Evolutionary conservation across 1,284 basidiomycete species (phyloP), one percentile per base, ranked within the genome.

Genomic region (Sporisorium reilianum): DNA sequence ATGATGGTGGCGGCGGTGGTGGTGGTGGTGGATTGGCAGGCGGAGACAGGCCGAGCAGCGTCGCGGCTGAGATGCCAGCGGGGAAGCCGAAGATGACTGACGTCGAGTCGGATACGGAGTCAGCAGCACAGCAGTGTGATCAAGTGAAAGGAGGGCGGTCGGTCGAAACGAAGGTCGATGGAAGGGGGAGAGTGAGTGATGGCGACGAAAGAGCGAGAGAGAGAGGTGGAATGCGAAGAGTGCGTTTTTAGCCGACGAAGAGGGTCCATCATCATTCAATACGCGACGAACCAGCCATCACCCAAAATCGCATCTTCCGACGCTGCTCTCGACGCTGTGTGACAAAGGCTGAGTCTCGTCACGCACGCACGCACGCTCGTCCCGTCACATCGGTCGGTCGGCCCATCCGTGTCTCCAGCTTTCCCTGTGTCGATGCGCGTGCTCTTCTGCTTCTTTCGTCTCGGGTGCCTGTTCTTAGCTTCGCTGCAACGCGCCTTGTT

Each of bases 221-320:
- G 20, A 25, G 28, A 30, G 32, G 32, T 18, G 34, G 34, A 38
- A 16, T 38, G 49, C 8, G 22, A 18, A 16, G 30, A 51, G 25
- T 2, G 36, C 36, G 36, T 38, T 4, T 18, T 51, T 51, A 51
- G 49, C 49, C 49, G 49, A 51, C 9, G 48, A 49, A 2, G 8
- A 4, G 49, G 49, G 49, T 51, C 49, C 49, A 36, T 38, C 49
- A 32, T 23, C n/a, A n/a, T n/a, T n/a, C n/a, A n/a, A n/a, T n/a
- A 51, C 49, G 49, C 49, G 49, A 51, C 49, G 49, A 50, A 51
- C 20, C 49, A 36, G 34, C 20, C 12, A n/a, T n/a, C n/a, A n/a
- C n/a, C 42, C 3, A 14, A 25, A 44, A 44, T 44, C 42, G 23
- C 45, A 46, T 23, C 25, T 14, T 46, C 45, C 45, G 45, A 46